These are phyloP conservation scores for Lipomyces starkeyi DNA, from an alignment of 805 yeast genomes.

Conservation along the genomic window DNA sequence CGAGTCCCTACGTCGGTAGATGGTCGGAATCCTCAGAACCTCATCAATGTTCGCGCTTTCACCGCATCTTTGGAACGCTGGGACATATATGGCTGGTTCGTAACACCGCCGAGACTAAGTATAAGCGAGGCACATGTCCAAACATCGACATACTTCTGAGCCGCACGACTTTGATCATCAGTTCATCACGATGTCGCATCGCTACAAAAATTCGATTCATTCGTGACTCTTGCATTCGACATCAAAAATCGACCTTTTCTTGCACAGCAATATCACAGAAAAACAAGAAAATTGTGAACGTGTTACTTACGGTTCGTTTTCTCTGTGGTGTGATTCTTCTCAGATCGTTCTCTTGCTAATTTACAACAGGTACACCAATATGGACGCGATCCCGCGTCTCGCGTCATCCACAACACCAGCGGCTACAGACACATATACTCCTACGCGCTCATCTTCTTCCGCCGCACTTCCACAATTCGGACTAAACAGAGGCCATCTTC, in stretches of 20 bases:
- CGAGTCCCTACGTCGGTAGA: no score
- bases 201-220: background rate
- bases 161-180: background rate
- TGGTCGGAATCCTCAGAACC: no score
- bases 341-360: background rate
- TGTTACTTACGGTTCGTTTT: background rate
- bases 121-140: background rate
- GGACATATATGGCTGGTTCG: background rate
- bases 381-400: constrained; percentile 11
- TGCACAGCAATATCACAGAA: background rate
- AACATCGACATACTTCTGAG: background rate
- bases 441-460: constrained; percentile 13
- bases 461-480: constrained; percentile 12
- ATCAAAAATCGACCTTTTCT: background rate
- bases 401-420: background rate
- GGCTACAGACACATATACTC: constrained; percentile 14
- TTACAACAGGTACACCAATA: background rate
- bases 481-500: constrained; percentile 31
- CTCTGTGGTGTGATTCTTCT: background rate
- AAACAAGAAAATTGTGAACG: background rate
- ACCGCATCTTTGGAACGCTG: background rate
- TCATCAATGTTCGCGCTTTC: no score
- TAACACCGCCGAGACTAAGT: background rate
- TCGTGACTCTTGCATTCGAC: background rate
- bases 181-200: background rate